phyloP scores from a whole-genome alignment of 2,329 filamentous ascomycete genomes.

The Talaromyces sp. region DNA sequence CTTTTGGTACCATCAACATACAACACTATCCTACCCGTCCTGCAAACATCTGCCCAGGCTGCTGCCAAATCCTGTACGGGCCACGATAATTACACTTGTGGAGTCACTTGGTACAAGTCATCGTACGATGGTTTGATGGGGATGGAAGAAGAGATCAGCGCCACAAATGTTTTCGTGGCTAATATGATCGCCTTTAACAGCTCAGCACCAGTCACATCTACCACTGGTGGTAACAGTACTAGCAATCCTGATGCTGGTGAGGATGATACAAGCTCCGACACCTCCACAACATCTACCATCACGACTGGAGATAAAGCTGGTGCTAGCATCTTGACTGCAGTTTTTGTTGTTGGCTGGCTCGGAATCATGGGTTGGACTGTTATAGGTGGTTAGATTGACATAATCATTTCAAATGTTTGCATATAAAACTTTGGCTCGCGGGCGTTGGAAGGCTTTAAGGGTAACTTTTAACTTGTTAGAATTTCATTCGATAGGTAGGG shows the following conservation, averaged over 20 bases:
- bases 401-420: background rate
- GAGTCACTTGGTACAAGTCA: conserved; percentile 62
- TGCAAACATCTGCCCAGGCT: conserved; percentile 61
- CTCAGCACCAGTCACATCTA: conserved; percentile 46
- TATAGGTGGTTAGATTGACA: conserved; percentile 23
- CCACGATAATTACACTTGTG: conserved; percentile 57
- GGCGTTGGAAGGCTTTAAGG: background rate
- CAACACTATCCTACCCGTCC: conserved; percentile 58
- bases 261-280: conserved; percentile 8
- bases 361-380: conserved; percentile 38
- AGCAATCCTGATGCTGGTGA: conserved; percentile 43
- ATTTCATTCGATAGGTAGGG: too few relatives aligned
- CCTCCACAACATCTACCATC: conserved; percentile 6
- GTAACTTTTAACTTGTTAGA: too few relatives aligned
- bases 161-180: conserved; percentile 65
- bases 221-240: conserved; percentile 60
- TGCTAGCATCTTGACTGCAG: conserved; percentile 41
- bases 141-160: conserved; percentile 71
- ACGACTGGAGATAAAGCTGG: conserved; percentile 41
- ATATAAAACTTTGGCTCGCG: background rate
- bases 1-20: conserved; percentile 65
- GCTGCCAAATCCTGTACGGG: conserved; percentile 65
- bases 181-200: conserved; percentile 52
- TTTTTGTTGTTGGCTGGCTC: conserved; percentile 32
- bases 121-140: conserved; percentile 61